Percentiles rank a stretch among this genome's conserved stretches.
phyloP scores from a whole-genome alignment of 2,329 filamentous ascomycete genomes.

The Paecilomyces niveus region DNA sequence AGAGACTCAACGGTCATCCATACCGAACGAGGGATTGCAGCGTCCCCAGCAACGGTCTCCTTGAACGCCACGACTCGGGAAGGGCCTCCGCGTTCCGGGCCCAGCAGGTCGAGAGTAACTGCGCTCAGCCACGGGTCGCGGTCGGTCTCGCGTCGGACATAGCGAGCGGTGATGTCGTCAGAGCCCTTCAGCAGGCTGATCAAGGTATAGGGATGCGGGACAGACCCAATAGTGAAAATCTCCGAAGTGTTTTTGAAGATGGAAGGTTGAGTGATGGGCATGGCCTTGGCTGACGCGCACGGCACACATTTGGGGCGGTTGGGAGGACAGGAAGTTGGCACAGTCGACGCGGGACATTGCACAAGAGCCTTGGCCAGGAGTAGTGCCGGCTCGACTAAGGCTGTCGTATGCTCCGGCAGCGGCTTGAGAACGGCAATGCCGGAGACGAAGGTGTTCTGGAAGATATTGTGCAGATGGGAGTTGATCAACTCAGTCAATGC shows the following conservation, averaged over 20 bases:
- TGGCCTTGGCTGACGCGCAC: slow-evolving; percentile 59
- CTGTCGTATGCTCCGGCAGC: slow-evolving; percentile 64
- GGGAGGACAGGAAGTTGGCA: slow-evolving; percentile 74
- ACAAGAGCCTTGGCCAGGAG: slow-evolving; percentile 69
- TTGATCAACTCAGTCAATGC: slow-evolving; percentile 71
- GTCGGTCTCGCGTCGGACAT: slow-evolving; percentile 59
- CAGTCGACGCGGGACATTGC: slow-evolving; percentile 65
- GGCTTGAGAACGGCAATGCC: slow-evolving; percentile 81
- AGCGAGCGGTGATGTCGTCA: slow-evolving; percentile 54
- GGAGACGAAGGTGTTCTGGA: slow-evolving; percentile 69
- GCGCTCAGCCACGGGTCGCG: slow-evolving; percentile 74
- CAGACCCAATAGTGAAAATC: slow-evolving; percentile 74
- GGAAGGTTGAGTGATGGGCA: slow-evolving; percentile 60
- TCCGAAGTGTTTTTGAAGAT: slow-evolving; percentile 65
- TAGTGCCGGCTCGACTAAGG: slow-evolving; percentile 62
- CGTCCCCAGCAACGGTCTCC: slow-evolving; percentile 66
- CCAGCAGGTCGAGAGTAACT: slow-evolving; percentile 63
- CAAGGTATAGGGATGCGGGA: slow-evolving; percentile 87
- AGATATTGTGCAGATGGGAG: slow-evolving; percentile 75
- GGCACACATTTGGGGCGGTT: slow-evolving; percentile 67
- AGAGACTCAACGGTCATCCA: slow-evolving; percentile 72
- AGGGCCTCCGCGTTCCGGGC: slow-evolving; percentile 54
- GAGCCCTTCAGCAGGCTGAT: slow-evolving; percentile 57
- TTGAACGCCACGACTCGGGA: slow-evolving; percentile 70
- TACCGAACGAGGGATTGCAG: slow-evolving; percentile 57